Evolutionary conservation across 768 basidiomycete species (phyloP).

Genomic region (Russula sp.): DNA sequence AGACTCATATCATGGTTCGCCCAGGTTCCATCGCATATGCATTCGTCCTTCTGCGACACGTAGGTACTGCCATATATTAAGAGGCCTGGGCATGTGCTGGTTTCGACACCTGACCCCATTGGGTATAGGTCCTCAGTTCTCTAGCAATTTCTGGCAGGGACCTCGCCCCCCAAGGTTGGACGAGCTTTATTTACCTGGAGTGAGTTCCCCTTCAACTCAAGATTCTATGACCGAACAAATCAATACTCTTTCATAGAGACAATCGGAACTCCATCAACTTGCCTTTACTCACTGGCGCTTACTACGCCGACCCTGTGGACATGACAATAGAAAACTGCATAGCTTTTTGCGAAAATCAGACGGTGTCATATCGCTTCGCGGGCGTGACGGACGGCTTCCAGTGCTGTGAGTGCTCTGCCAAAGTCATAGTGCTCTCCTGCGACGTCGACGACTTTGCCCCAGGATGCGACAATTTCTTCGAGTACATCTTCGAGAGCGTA

Average conservation of each 20-base stretch:
- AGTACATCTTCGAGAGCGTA: too few relatives aligned
- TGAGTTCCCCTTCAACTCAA: neutral
- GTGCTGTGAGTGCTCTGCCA: too few relatives aligned
- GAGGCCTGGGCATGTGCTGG: neutral
- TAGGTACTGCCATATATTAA: too few relatives aligned
- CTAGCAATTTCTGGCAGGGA: neutral
- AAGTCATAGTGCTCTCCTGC: too few relatives aligned
- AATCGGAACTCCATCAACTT: neutral
- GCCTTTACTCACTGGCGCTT: slow-evolving; percentile 41
- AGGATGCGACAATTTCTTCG: too few relatives aligned
- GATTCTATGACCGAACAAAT: neutral
- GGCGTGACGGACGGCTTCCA: too few relatives aligned
- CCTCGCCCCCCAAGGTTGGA: too few relatives aligned
- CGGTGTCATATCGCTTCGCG: too few relatives aligned
- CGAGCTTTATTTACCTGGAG: neutral
- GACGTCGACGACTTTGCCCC: too few relatives aligned
- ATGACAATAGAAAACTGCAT: slow-evolving; percentile 56
- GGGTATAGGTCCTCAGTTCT: neutral
- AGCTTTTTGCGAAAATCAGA: too few relatives aligned
- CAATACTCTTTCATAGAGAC: neutral
- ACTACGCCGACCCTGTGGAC: slow-evolving; percentile 36
- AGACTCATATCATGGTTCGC: neutral
- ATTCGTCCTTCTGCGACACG: too few relatives aligned
- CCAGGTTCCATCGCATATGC: neutral
- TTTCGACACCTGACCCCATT: neutral